Evolutionary conservation across 148 eudicot genomes (phyloP), one percentile per base, ranked within the genome.

Genomic region (Euryodendron excelsum): DNA sequence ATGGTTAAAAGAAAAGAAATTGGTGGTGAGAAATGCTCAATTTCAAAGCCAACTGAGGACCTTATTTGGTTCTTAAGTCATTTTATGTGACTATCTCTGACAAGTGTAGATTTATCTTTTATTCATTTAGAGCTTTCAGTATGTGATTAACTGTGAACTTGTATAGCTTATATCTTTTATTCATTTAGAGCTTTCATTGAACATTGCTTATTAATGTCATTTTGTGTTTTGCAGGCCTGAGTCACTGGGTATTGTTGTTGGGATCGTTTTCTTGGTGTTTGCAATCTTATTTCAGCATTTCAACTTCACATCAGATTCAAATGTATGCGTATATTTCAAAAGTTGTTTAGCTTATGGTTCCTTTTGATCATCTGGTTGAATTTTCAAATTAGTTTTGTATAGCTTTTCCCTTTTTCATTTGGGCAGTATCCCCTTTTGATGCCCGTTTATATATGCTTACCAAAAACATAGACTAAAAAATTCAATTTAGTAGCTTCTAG

Each of bases 171-270:
- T 10, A 33, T 70, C 28, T 28, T 27, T 74, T 69, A 20, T 31
- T 64, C 13, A 13, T 27, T 39, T 80, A 12, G 33, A 18, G 12
- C 47, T 31, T 25, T 55, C 30, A n/a, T 9, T 28, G 12, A 41
- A 5, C 45, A 41, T 9, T 28, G 12, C 52, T 76, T 58, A 44
- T 52, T 20, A 56, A 23, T 34, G 72, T 10, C 41, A 70, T 30
- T 71, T 69, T 69, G 52, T 86, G 63, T 77, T 67, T 74, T 87
- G 91, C 98, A 93, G 99, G 87, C 98, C 98, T 41, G 99, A 95
- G 82, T 88, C 99, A 20, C 70, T 95, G 83, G 99, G 99, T 23
- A 95, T 95, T 68, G 96, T 82, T 58, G 90, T 93, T 77, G 99
- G 96, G 77, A 89, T 88, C 80, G 97, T 95, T 74, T 95, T 95